phyloP scores from a whole-genome alignment of 495 filamentous ascomycete genomes.

The Xanthoparmelia taractica region DNA sequence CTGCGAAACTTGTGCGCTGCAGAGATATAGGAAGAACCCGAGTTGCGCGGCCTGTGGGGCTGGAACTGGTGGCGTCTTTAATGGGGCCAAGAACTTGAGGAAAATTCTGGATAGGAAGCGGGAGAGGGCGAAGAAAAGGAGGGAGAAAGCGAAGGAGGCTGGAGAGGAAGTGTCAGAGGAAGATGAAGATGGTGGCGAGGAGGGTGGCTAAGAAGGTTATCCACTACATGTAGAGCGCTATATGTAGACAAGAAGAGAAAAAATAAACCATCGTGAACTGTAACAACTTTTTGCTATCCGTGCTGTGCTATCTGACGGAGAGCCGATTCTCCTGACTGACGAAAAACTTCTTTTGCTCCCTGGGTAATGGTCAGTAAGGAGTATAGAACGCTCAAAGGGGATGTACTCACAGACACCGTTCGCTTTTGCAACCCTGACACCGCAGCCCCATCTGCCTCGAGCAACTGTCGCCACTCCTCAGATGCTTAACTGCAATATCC shows the following conservation, averaged over 20 bases:
- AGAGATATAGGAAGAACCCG: slow-evolving; percentile 73
- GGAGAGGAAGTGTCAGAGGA: slow-evolving; percentile 64
- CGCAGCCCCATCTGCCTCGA: slow-evolving; percentile 82
- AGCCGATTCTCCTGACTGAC: slow-evolving; percentile 40
- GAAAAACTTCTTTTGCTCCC: slow-evolving; percentile 87
- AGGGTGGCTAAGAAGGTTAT: neutral
- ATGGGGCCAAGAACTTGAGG: slow-evolving; percentile 73
- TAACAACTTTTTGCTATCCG: neutral
- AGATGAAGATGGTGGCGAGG: slow-evolving; percentile 39
- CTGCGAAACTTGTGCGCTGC: slow-evolving; percentile 79
- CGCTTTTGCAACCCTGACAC: slow-evolving; percentile 90
- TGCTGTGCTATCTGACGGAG: slow-evolving; percentile 2
- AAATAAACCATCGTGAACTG: neutral
- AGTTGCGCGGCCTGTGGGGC: slow-evolving; percentile 78
- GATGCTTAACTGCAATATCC: slow-evolving; percentile 71
- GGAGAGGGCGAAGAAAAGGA: slow-evolving; percentile 56
- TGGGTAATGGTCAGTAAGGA: neutral
- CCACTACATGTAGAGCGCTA: neutral
- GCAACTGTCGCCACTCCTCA: slow-evolving; percentile 59
- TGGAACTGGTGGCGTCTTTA: slow-evolving; percentile 84
- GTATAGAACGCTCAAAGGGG: neutral
- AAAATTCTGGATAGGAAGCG: slow-evolving; percentile 78
- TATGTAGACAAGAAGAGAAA: neutral
- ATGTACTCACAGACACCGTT: slow-evolving; percentile 53
- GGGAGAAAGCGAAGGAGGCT: slow-evolving; percentile 61